A percentile compares a stretch with the other conserved stretches of the same genome.
These are phyloP conservation scores for Davidsoniella neocaledoniae DNA, from an alignment of 2,329 filamentous ascomycete genomes.

Conservation along the genomic window DNA sequence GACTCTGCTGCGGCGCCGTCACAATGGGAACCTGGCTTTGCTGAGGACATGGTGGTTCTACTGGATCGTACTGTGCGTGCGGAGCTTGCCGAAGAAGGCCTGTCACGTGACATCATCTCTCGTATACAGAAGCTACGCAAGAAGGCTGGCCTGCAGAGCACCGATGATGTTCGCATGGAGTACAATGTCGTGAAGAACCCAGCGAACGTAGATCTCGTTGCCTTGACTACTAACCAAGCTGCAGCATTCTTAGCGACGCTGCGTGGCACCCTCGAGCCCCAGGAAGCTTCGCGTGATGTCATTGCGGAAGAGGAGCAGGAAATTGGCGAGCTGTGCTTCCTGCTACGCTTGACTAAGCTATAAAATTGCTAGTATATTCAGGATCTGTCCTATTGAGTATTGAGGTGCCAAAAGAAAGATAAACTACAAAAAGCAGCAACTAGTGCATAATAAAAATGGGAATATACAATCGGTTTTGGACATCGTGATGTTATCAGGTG, in stretches of 20 bases:
- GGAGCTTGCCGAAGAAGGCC: conserved; percentile 71
- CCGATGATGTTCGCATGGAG: conserved; percentile 91
- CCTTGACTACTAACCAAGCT: conserved; percentile 52
- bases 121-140: conserved; percentile 85
- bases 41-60: conserved; percentile 54
- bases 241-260: conserved; percentile 59
- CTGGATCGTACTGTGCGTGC: conserved; percentile 71
- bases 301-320: conserved; percentile 76
- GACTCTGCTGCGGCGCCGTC: conserved; percentile 1
- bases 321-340: conserved; percentile 65
- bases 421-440: too few species aligned
- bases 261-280: conserved; percentile 51
- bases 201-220: conserved; percentile 54
- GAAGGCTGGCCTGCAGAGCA: conserved; percentile 77
- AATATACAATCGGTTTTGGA: too few species aligned
- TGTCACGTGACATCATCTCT: conserved; percentile 85
- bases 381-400: neutral
- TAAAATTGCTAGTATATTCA: conserved; percentile 22
- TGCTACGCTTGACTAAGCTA: conserved; percentile 59
- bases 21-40: conserved; percentile 16
- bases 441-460: too few species aligned
- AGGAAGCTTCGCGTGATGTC: conserved; percentile 23
- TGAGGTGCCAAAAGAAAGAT: conserved; percentile 16
- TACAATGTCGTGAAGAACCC: conserved; percentile 70
- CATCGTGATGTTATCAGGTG: too few species aligned